Percentiles rank a stretch among this genome's conserved stretches.
Conservation (phyloP, 257 asterid genomes). For the Ligustrum vulgare region DNA sequence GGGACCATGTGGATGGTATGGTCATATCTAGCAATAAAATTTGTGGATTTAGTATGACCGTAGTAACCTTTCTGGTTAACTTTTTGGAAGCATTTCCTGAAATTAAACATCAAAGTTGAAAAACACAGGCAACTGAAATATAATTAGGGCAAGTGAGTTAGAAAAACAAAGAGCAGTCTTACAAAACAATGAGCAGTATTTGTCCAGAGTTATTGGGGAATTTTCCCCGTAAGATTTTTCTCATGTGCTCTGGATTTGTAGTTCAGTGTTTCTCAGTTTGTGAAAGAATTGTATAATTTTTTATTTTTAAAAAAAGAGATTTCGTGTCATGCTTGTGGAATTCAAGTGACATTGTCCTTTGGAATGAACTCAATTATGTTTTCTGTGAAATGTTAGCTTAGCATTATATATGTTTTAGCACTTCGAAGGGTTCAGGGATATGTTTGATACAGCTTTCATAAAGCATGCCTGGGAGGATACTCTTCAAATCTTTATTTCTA, state of each 20-base stretch:
- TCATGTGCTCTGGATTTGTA: not conserved
- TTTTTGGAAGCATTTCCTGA: not conserved
- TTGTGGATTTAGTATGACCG: not conserved
- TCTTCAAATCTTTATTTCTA: conserved; percentile 2
- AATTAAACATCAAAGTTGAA: not conserved
- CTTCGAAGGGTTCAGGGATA: not conserved
- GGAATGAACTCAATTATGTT: not conserved
- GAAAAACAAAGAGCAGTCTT: not conserved
- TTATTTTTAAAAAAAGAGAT: no score
- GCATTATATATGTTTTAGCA: conserved; percentile 9
- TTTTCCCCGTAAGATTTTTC: conserved; percentile 9
- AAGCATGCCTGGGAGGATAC: conserved; percentile 2
- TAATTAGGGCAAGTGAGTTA: conserved; percentile 8
- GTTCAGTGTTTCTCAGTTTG: conserved; percentile 3
- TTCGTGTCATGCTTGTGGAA: not conserved
- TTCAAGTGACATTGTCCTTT: conserved; percentile 2
- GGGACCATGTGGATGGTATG: not conserved
- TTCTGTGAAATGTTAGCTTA: conserved; percentile 9
- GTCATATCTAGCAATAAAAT: not conserved
- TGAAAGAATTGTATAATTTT: not conserved
- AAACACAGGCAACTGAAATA: conserved; percentile 1
- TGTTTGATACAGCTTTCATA: not conserved
- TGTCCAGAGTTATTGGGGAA: not conserved
- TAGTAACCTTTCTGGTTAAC: not conserved
- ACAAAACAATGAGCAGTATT: not conserved